Conservation (phyloP, 495 filamentous ascomycete species). For the Penicillium manginii region DNA sequence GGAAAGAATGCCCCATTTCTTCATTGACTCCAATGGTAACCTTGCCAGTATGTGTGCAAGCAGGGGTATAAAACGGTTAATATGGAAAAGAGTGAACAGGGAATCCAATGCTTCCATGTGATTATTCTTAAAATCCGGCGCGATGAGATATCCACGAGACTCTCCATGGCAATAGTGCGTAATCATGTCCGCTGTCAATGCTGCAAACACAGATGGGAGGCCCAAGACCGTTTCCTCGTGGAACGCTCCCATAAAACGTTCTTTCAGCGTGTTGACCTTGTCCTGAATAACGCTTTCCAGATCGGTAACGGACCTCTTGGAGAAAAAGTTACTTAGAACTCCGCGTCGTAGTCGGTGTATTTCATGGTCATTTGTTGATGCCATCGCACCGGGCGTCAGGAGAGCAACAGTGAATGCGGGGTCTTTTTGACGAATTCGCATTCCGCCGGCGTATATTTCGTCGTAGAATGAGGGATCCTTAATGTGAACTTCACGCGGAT, state of each 20-base stretch:
- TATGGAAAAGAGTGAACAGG: conserved; percentile 20
- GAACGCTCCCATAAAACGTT: conserved; percentile 35
- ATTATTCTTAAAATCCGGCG: conserved; percentile 23
- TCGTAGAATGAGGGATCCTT: conserved; percentile 43
- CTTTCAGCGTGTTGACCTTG: conserved; percentile 41
- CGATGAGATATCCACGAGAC: conserved; percentile 35
- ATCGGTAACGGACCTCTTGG: conserved; percentile 43
- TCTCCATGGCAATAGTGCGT: conserved; percentile 46
- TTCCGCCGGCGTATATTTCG: conserved; percentile 35
- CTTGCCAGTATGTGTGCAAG: conserved; percentile 17
- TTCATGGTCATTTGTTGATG: conserved; percentile 51
- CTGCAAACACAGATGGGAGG: conserved; percentile 39
- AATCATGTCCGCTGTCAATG: conserved; percentile 48
- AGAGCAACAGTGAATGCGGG: conserved; percentile 28
- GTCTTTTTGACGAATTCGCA: conserved; percentile 41
- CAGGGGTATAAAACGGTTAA: conserved; percentile 33
- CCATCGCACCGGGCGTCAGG: conserved; percentile 31
- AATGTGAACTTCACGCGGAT: conserved; percentile 42
- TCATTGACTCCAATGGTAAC: conserved; percentile 21
- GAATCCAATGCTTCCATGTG: conserved; percentile 23
- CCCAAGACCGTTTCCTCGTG: conserved; percentile 25
- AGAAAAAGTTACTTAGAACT: conserved; percentile 54
- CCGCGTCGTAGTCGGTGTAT: conserved; percentile 49
- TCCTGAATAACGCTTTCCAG: conserved; percentile 51
- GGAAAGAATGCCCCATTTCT: conserved; percentile 21